These are phyloP conservation scores for Daldinia bambusicola DNA, from an alignment of 495 filamentous ascomycete genomes.

Conservation along the genomic window DNA sequence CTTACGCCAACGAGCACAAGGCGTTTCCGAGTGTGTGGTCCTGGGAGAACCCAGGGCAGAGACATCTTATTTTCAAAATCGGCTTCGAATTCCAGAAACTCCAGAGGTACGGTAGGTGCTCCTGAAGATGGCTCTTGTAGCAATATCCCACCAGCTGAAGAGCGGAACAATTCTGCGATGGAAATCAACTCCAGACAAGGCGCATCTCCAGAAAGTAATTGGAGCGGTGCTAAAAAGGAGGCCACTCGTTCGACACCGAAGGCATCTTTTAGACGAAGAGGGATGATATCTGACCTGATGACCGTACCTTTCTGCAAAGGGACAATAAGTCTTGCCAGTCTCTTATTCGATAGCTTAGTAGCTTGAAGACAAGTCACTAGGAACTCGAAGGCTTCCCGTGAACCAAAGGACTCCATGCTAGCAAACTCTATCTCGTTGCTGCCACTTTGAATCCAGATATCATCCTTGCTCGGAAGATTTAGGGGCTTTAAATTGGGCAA, in stretches of 20 bases:
- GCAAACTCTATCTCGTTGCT: neutral
- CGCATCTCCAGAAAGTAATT: conserved; percentile 22
- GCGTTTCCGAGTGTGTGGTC: conserved; percentile 44
- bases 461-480: neutral
- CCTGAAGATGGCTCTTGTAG: conserved; percentile 1
- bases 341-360: conserved; percentile 8
- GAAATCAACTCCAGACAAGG: conserved; percentile 20
- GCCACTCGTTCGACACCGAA: conserved; percentile 28
- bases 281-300: conserved; percentile 42
- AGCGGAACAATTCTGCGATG: conserved; percentile 31
- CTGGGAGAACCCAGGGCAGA: conserved; percentile 45
- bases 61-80: conserved; percentile 44
- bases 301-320: conserved; percentile 36
- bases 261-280: conserved; percentile 40
- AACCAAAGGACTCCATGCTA: conserved; percentile 26
- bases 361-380: conserved; percentile 36
- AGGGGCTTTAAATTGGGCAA: neutral
- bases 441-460: neutral
- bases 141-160: conserved; percentile 39
- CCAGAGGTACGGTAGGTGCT: neutral
- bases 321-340: conserved; percentile 36
- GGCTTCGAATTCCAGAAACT: conserved; percentile 27
- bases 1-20: conserved; percentile 53
- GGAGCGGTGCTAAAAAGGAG: conserved; percentile 39
- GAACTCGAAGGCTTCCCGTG: conserved; percentile 32